A percentile compares a stretch with the other conserved stretches of the same genome.
Evolutionary conservation across 257 asterid species (phyloP).

Genomic region (Cruciata laevipes): DNA sequence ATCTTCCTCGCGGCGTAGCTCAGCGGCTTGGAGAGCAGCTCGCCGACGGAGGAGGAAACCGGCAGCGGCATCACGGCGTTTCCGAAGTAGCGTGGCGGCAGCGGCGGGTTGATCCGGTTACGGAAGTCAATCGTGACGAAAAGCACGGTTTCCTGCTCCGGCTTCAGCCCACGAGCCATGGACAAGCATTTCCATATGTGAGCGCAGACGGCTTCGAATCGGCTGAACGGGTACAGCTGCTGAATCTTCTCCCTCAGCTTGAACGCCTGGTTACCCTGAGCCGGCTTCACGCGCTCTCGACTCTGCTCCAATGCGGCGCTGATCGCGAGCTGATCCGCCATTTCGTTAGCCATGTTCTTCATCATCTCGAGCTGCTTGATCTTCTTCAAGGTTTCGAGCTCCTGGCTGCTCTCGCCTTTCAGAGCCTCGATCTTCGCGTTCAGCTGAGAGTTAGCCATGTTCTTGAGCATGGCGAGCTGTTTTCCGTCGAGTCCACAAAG

Average conservation of each 20-base stretch:
- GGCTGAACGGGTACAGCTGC: slow-evolving; percentile 2
- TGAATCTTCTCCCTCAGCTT: not conserved
- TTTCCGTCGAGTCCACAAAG: not conserved
- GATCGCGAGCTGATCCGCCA: not conserved
- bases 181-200: slow-evolving; percentile 26
- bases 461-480: not conserved
- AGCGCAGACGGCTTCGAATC: slow-evolving; percentile 20
- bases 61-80: slow-evolving; percentile 15
- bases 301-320: too few relatives aligned
- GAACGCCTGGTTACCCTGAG: not conserved
- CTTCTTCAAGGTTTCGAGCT: not conserved
- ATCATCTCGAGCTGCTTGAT: not conserved
- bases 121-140: slow-evolving; percentile 9
- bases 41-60: slow-evolving; percentile 1
- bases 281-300: not conserved
- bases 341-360: not conserved
- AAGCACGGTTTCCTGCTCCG: slow-evolving; percentile 18
- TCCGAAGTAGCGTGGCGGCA: slow-evolving; percentile 27
- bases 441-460: not conserved
- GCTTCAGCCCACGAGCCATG: slow-evolving; percentile 13
- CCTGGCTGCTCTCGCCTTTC: not conserved
- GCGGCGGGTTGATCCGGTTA: slow-evolving; percentile 14
- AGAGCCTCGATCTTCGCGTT: not conserved
- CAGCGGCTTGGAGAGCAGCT: slow-evolving; percentile 13
- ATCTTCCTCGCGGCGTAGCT: slow-evolving; percentile 16